phyloP scores from a whole-genome alignment of 305 asterid species.

The Nicotiana rustica region DNA sequence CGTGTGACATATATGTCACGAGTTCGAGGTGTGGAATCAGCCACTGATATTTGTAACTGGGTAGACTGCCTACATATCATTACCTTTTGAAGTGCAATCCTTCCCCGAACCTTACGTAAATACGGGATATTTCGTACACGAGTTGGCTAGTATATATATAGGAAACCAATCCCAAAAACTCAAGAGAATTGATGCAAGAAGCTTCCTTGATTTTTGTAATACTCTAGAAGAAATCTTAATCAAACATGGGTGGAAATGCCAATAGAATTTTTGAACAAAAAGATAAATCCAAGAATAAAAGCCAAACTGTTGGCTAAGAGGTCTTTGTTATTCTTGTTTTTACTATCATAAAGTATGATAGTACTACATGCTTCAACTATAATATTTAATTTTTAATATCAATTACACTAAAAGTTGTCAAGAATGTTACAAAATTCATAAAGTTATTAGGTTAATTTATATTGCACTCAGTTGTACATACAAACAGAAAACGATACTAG shows the following conservation, averaged over 20 bases:
- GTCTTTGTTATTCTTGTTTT: neutral
- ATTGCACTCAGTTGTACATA: neutral
- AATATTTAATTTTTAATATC: neutral
- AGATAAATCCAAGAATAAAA: constrained; percentile 13
- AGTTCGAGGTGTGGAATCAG: too few species aligned
- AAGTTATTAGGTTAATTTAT: neutral
- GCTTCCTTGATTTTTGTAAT: constrained; percentile 15
- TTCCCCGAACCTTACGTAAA: too few species aligned
- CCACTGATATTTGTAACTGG: too few species aligned
- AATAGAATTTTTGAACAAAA: neutral
- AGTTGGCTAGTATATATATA: too few species aligned
- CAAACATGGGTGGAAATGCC: neutral
- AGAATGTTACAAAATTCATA: neutral
- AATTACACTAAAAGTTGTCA: constrained; percentile 20
- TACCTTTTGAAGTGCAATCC: too few species aligned
- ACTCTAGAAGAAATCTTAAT: constrained; percentile 10
- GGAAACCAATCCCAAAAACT: neutral
- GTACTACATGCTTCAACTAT: neutral
- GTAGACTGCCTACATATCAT: too few species aligned
- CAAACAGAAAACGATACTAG: constrained; percentile 1
- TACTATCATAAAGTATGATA: neutral
- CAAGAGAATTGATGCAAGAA: neutral
- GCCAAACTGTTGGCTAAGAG: neutral
- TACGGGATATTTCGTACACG: accelerated
- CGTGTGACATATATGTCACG: too few species aligned